Conservation (phyloP, 176 grass and related monocot genomes). For the Lolium rigidum region DNA sequence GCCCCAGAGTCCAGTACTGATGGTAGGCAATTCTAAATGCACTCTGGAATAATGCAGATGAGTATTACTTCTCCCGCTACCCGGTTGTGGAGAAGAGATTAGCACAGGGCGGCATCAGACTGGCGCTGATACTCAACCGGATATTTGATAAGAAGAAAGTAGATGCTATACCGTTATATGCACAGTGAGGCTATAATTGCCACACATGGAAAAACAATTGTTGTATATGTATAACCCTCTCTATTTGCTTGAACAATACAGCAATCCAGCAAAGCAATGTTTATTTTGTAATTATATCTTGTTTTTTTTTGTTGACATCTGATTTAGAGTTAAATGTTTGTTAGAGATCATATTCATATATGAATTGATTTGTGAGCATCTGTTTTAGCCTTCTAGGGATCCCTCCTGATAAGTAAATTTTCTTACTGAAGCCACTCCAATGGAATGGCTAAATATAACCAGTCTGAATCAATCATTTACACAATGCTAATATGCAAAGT, state of each 20-base stretch:
- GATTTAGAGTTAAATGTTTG: background rate
- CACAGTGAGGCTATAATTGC: slow-evolving; percentile 43
- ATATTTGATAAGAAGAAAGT: slow-evolving; percentile 70
- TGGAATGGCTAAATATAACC: too few relatives aligned
- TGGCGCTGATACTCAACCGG: slow-evolving; percentile 75
- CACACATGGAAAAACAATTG: background rate
- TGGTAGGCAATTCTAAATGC: background rate
- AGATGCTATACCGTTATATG: slow-evolving; percentile 36
- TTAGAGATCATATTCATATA: background rate
- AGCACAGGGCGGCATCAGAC: slow-evolving; percentile 81
- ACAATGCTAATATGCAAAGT: too few relatives aligned
- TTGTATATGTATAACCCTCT: background rate
- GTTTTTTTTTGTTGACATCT: background rate
- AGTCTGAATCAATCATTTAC: too few relatives aligned
- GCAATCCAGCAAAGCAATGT: background rate
- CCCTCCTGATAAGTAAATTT: background rate
- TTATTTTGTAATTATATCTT: background rate
- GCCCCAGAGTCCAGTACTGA: background rate
- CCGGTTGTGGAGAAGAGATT: slow-evolving; percentile 84
- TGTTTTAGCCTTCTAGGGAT: background rate
- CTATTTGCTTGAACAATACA: background rate
- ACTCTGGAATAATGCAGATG: slow-evolving; percentile 60
- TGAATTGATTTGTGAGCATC: background rate
- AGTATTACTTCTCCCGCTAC: slow-evolving; percentile 86
- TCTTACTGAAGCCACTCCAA: too few relatives aligned